A percentile compares a stretch with the other conserved stretches of the same genome.
Evolutionary conservation across 73 alveolate genomes (phyloP).

Genomic region (Tetrahymena malaccensis): DNA sequence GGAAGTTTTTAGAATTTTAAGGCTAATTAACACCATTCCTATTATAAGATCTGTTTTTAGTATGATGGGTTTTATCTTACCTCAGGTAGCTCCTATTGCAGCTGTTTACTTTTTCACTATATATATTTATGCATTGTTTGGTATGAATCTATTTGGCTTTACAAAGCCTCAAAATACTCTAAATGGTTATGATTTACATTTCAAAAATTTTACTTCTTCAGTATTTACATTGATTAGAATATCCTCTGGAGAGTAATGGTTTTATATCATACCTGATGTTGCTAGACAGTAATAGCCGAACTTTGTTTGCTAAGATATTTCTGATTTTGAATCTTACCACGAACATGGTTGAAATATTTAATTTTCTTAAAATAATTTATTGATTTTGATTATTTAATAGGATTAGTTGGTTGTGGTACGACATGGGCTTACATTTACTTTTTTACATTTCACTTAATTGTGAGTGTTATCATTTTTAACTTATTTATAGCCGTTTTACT

Average conservation of each 20-base stretch:
- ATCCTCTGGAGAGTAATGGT: constrained; percentile 32
- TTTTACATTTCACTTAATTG: constrained; percentile 29
- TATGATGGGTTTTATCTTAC: constrained; percentile 10
- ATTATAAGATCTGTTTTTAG: constrained; percentile 5
- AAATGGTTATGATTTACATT: constrained; percentile 33
- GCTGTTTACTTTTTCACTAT: constrained; percentile 11
- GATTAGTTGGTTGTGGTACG: constrained; percentile 35
- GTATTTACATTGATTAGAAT: constrained; percentile 20
- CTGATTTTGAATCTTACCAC: background rate
- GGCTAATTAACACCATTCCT: constrained; percentile 9
- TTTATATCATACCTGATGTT: constrained; percentile 1
- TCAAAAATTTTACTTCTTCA: constrained; percentile 24
- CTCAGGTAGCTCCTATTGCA: constrained; percentile 6
- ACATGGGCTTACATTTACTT: constrained; percentile 17
- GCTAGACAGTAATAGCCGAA: constrained; percentile 7
- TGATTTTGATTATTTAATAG: background rate
- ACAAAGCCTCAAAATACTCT: constrained; percentile 1
- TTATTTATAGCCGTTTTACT: constrained; percentile 16
- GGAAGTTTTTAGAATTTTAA: constrained; percentile 7
- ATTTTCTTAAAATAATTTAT: background rate
- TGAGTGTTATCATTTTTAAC: constrained; percentile 21
- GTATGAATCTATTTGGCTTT: constrained; percentile 28
- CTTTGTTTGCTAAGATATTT: constrained; percentile 13
- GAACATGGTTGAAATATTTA: background rate
- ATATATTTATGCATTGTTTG: constrained; percentile 20